These are phyloP conservation scores for Paxillus rubicundulus DNA, from an alignment of 768 basidiomycete genomes.

Conservation along the genomic window DNA sequence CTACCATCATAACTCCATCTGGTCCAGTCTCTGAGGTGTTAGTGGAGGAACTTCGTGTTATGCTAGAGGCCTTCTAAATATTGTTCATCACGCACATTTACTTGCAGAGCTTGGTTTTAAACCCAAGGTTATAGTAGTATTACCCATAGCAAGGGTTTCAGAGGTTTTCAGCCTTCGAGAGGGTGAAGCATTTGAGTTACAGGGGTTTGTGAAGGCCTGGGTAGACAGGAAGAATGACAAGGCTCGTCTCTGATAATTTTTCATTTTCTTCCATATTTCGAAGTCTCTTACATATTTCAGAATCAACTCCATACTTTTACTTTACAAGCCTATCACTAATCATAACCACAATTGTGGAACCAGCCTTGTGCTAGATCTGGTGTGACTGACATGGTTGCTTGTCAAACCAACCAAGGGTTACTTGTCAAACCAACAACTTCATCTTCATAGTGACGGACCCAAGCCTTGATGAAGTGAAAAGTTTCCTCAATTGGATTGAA, in stretches of 20 bases:
- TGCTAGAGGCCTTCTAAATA: too few species aligned
- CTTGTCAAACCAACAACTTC: not conserved
- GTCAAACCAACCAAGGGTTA: constrained; percentile 20
- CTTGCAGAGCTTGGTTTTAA: too few species aligned
- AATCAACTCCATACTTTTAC: not conserved
- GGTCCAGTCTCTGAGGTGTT: too few species aligned
- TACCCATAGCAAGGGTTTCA: not conserved
- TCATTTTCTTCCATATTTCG: not conserved
- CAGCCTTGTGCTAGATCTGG: constrained; percentile 19
- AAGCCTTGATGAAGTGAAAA: constrained; percentile 32
- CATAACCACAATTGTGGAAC: constrained; percentile 25
- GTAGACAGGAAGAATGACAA: not conserved
- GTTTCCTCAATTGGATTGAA: constrained; percentile 37
- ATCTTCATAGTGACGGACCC: constrained; percentile 25
- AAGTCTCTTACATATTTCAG: not conserved
- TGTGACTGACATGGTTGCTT: constrained; percentile 17
- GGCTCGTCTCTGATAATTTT: not conserved
- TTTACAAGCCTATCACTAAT: constrained; percentile 1
- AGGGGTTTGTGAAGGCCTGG: not conserved
- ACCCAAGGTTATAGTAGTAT: not conserved
- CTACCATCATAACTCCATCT: too few species aligned
- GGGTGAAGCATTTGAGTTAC: not conserved
- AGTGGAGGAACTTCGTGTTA: too few species aligned
- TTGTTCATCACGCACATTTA: too few species aligned
- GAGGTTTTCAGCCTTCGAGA: not conserved